Percentiles rank a stretch among this genome's conserved stretches.
Conservation (phyloP, 2,329 filamentous ascomycete genomes). For the Fusarium multiceps region DNA sequence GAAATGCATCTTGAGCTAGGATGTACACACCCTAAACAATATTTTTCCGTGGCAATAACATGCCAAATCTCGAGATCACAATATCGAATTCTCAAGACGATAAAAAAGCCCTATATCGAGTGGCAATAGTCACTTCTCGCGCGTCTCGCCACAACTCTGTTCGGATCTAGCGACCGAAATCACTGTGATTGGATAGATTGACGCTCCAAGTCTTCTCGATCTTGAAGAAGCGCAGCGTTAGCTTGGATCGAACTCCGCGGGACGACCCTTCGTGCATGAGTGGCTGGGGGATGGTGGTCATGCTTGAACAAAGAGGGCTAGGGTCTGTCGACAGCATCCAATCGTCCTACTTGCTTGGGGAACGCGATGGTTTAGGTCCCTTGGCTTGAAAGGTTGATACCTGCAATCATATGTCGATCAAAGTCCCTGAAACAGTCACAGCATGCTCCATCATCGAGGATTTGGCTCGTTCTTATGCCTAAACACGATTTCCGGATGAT, state of each 20-base stretch:
- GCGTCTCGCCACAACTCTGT: constrained; percentile 19
- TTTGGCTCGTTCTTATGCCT: background rate
- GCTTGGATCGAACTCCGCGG: constrained; percentile 45
- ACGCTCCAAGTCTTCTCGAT: constrained; percentile 39
- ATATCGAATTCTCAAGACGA: constrained; percentile 14
- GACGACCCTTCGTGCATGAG: constrained; percentile 44
- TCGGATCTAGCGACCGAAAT: constrained; percentile 20
- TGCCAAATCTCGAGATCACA: background rate
- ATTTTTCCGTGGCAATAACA: constrained; percentile 18
- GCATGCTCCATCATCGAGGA: background rate
- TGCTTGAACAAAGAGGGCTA: constrained; percentile 19
- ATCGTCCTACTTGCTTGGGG: background rate
- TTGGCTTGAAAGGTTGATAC: constrained; percentile 11
- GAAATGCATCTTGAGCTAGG: constrained; percentile 8
- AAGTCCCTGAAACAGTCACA: constrained; percentile 5
- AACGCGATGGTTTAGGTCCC: background rate
- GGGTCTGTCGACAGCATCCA: constrained; percentile 2
- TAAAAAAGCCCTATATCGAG: constrained; percentile 8
- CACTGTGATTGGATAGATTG: constrained; percentile 29
- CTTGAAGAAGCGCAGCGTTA: constrained; percentile 44
- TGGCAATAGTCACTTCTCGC: constrained; percentile 23
- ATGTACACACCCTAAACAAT: background rate
- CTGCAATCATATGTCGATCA: constrained; percentile 24
- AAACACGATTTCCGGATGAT: constrained; percentile 3
- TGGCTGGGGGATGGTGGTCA: constrained; percentile 14